Evolutionary conservation across 306 rosid species (phyloP).

Genomic region (Spatholobus suberectus): DNA sequence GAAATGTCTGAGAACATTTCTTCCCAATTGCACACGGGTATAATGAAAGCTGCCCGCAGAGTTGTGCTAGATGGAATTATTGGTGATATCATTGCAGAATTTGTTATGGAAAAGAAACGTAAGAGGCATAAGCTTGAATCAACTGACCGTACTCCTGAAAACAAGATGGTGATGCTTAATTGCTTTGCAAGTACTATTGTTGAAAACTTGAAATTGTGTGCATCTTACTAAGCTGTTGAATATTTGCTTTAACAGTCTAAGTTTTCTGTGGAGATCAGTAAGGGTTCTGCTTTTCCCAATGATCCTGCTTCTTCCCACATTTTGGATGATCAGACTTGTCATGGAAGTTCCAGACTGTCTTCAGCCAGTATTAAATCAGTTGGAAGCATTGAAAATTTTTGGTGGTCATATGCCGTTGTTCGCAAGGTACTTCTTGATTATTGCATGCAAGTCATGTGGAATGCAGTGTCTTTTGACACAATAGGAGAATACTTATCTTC

Average conservation of each 20-base stretch:
- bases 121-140: conserved; percentile 59
- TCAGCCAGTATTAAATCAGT: conserved; percentile 54
- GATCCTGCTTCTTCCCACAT: conserved; percentile 40
- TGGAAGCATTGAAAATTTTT: conserved; percentile 81
- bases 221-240: conserved; percentile 37
- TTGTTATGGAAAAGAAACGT: conserved; percentile 61
- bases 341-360: conserved; percentile 44
- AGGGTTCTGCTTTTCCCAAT: conserved; percentile 45
- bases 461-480: conserved; percentile 81
- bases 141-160: conserved; percentile 48
- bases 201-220: conserved; percentile 16
- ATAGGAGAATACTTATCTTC: conserved; percentile 60
- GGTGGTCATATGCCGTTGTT: conserved; percentile 71
- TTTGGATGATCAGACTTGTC: conserved; percentile 43
- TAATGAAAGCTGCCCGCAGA: conserved; percentile 88
- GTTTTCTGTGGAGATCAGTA: conserved; percentile 49
- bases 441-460: conserved; percentile 90
- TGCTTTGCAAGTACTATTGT: conserved; percentile 23
- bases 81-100: conserved; percentile 73
- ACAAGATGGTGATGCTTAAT: conserved; percentile 56
- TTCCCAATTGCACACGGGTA: conserved; percentile 72
- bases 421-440: conserved; percentile 68
- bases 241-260: conserved; percentile 61
- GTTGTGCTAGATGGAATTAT: conserved; percentile 90
- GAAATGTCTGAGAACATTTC: conserved; percentile 82